Evolutionary conservation across 257 asterid species (phyloP), one percentile per base, ranked within the genome.

Genomic region (Anisodus acutangulus): DNA sequence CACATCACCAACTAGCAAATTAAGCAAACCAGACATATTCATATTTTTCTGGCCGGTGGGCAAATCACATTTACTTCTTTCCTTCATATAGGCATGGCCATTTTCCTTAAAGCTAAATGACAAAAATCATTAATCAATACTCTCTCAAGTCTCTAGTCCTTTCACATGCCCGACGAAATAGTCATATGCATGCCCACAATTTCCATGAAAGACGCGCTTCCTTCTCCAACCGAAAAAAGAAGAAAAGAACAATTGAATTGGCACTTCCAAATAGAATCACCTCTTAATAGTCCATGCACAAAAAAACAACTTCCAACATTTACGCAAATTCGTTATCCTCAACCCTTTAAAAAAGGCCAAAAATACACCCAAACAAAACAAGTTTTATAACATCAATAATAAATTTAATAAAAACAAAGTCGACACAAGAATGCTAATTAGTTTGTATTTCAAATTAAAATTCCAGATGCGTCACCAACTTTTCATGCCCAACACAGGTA

Each of bases 101-200:
- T 83, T 78, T 88, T 84, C 87, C 90, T 17, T 12, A 84, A 86
- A 71, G 37, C 74, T 72, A 85, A 88, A 88, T 54, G 94, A 89
- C 91, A 86, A 88, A 68, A 87, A 39, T 81, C 72, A 78, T 71
- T 86, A 84, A 31, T 31, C 26, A 79, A 72, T 55, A 41, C 59
- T 85, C 70, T 85, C 70, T 76, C 8, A 87, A 82, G 86, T 31
- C 35, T 31, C 45, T 62, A 60, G 43, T 83, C 90, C 90, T 68
- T 82, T 86, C 91, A 90, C 88, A 85, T 85, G 93, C 74, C 87
- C 84, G 90, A 87, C 86, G 69, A 43, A 54, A 72, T 57, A 60
- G 39, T 49, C 31, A 60, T 64, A 63, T 49, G 68, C 55, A 54
- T 55, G 81, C 67, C 82, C 45, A 86, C 37, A 68, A 8, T 59